A percentile compares a stretch with the other conserved stretches of the same genome.
phyloP scores from a whole-genome alignment of 352 stramenopile genomes.

The Blastocystis sp. region DNA sequence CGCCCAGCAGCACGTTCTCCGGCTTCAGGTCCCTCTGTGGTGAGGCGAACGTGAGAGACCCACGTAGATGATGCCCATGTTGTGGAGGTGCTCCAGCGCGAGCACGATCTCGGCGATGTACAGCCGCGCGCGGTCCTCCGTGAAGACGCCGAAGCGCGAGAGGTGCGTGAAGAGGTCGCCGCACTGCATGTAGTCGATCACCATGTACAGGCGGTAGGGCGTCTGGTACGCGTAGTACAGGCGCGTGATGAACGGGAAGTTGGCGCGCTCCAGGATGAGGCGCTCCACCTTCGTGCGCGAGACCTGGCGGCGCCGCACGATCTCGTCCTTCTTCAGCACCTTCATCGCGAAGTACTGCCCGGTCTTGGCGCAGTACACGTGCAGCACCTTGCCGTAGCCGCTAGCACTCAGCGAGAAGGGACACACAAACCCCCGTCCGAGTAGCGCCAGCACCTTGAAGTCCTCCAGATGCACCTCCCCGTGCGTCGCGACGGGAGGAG shows the following conservation, averaged over 20 bases:
- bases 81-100: constrained; percentile 91
- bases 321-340: constrained; percentile 90
- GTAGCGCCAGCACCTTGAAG: constrained; percentile 92
- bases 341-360: constrained; percentile 93
- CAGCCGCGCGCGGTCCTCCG: constrained; percentile 83
- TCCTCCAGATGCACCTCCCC: constrained; percentile 83
- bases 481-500: constrained; percentile 71
- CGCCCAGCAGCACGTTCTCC: constrained; percentile 87
- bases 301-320: constrained; percentile 86
- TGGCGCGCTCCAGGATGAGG: constrained; percentile 91
- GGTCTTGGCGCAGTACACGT: constrained; percentile 81
- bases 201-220: constrained; percentile 87
- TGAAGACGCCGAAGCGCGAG: constrained; percentile 82
- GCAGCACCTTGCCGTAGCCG: constrained; percentile 83
- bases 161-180: constrained; percentile 95
- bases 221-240: constrained; percentile 96
- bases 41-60: neutral
- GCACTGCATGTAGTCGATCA: constrained; percentile 90
- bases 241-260: constrained; percentile 94
- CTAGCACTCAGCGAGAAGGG: constrained; percentile 80
- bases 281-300: constrained; percentile 92
- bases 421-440: constrained; percentile 89
- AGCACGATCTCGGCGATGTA: constrained; percentile 93
- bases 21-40: constrained; percentile 85
- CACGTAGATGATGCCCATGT: constrained; percentile 87